Evolutionary conservation across 805 yeast genomes (phyloP), one percentile per base, ranked within the genome.

Genomic region (Candida methanosorbosa): DNA sequence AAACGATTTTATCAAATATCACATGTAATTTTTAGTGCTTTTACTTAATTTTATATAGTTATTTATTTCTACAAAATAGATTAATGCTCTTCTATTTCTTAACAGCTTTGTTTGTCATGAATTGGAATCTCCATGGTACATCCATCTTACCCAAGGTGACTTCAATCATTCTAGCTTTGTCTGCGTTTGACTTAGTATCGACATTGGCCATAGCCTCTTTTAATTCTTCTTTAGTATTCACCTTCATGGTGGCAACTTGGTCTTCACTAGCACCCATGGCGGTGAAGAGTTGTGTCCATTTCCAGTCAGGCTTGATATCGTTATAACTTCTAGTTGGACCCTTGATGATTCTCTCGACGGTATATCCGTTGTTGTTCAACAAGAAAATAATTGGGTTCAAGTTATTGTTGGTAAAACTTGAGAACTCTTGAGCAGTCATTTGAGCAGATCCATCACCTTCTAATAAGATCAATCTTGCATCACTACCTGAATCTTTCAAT

Each of bases 211-310:
- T 45, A 21, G 66, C 49, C 2, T 43, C 43, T 20, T 48, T 41
- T 37, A 75, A 44, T 37, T 64, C 63, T 44, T 61, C 49, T 22
- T 59, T 54, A 8, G 61, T 63, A 12, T 51, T 38, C 18, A 77
- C 60, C 20, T 44, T 48, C 19, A 46, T 44, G 19, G 63, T 57
- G 28, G 48, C 51, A 30, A 61, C 41, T 34, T 49, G 48, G 38
- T 56, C 51, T 9, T 58, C 54, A 3, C 36, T 30, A 42, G 68
- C 86, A 13, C 87, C 88, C 48, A 88, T 81, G 17, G 73, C 69
- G 40, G 68, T 63, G 43, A 82, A 66, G 34, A 84, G 59, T 38
- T 74, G 62, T 6, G 79, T 67, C 94, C 94, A 87, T 43, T 79
- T 50, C 73, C 75, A 68, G 14, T 55, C 46, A 5, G 56, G 57